Evolutionary conservation across 495 filamentous ascomycete species (phyloP).

Genomic region (Oleoguttula mirabilis): DNA sequence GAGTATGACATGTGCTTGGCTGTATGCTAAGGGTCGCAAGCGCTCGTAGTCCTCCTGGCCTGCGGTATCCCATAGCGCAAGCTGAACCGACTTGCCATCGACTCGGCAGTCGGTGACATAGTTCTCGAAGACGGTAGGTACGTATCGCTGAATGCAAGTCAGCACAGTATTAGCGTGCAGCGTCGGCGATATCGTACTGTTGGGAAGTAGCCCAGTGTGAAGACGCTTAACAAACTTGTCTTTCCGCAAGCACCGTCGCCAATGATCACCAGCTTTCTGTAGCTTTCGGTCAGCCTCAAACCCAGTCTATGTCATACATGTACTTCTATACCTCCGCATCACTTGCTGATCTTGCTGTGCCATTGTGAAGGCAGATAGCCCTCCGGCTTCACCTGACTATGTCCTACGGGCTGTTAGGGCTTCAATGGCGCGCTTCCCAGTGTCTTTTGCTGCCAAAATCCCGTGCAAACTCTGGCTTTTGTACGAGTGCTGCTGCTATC

Average conservation of each 20-base stretch:
- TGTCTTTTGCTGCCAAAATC: no score
- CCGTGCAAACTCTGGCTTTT: no score
- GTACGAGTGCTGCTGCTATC: no score
- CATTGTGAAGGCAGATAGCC: no score
- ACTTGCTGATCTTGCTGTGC: constrained; percentile 29
- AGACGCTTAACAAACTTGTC: constrained; percentile 93
- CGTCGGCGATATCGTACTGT: no score
- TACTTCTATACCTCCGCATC: constrained; percentile 29
- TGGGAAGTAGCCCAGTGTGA: constrained; percentile 96
- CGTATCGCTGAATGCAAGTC: constrained; percentile 23
- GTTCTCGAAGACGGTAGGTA: constrained; percentile 37
- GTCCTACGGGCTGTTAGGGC: no score
- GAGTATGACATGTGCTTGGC: constrained; percentile 92
- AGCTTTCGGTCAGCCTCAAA: neutral
- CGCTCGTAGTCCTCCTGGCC: constrained; percentile 44
- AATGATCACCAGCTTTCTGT: constrained; percentile 96
- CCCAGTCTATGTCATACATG: neutral
- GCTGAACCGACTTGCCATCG: constrained; percentile 37
- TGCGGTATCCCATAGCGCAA: constrained; percentile 38
- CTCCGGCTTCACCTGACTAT: no score
- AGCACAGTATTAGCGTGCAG: constrained; percentile 16
- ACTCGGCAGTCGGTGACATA: constrained; percentile 38
- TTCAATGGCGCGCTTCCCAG: no score
- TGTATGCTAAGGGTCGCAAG: constrained; percentile 88
- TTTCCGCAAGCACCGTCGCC: constrained; percentile 98